A percentile compares a stretch with the other conserved stretches of the same genome.
Conservation (phyloP, 176 grass and related monocot genomes). For the Zoysia japonica region DNA sequence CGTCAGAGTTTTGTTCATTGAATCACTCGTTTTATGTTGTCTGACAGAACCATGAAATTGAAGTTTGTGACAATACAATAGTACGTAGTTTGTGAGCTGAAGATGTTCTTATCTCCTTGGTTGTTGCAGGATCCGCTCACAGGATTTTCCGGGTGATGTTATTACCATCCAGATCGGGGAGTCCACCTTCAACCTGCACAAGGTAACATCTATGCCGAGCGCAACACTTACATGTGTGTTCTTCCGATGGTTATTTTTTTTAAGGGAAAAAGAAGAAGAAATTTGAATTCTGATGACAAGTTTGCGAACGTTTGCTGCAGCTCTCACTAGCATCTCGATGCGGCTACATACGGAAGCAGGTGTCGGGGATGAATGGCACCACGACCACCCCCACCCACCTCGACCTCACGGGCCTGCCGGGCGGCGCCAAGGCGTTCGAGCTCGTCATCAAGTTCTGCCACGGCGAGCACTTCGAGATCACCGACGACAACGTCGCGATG, state of each 20-base stretch:
- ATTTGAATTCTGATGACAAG: not conserved
- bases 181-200: slow-evolving; percentile 65
- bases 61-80: not conserved
- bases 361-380: slow-evolving; percentile 33
- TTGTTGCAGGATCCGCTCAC: slow-evolving; percentile 71
- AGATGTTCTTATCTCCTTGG: not conserved
- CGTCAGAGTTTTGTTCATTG: not conserved
- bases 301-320: slow-evolving; percentile 32
- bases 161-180: slow-evolving; percentile 65
- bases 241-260: not conserved
- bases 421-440: slow-evolving; percentile 71
- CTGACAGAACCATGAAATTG: not conserved
- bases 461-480: slow-evolving; percentile 73
- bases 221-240: not conserved
- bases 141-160: slow-evolving; percentile 62
- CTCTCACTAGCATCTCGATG: slow-evolving; percentile 63
- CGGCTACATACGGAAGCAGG: slow-evolving; percentile 67
- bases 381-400: slow-evolving; percentile 37
- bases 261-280: not conserved
- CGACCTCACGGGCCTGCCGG: slow-evolving; percentile 66
- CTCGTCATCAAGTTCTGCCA: slow-evolving; percentile 74
- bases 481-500: slow-evolving; percentile 65
- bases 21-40: not conserved
- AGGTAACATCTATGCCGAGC: slow-evolving; percentile 42
- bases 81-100: not conserved